A percentile compares a stretch with the other conserved stretches of the same genome.
phyloP scores from a whole-genome alignment of 2,329 filamentous ascomycete species.

The Zelopaecilomyces penicillatus region DNA sequence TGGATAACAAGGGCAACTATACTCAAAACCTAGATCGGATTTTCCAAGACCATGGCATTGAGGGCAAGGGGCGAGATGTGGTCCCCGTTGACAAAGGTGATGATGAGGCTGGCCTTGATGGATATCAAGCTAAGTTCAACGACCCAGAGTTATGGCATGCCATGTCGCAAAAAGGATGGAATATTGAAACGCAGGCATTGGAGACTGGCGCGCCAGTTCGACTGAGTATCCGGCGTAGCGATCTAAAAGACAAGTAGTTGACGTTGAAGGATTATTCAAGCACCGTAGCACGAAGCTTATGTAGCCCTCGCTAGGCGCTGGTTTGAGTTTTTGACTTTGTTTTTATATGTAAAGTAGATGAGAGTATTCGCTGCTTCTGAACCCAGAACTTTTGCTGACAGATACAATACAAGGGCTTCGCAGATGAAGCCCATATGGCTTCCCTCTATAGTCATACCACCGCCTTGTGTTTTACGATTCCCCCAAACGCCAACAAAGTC shows the following conservation, averaged over 20 bases:
- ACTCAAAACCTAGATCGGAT: constrained; percentile 12
- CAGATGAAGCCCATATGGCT: too few species aligned
- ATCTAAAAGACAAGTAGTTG: constrained; percentile 15
- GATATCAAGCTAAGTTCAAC: constrained; percentile 13
- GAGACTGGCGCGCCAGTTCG: constrained; percentile 29
- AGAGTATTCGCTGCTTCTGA: too few species aligned
- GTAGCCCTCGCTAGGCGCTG: too few species aligned
- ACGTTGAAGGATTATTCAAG: too few species aligned
- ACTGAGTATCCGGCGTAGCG: constrained; percentile 14
- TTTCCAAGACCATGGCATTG: constrained; percentile 3
- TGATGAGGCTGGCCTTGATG: constrained; percentile 2
- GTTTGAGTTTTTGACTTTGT: too few species aligned
- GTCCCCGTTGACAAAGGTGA: background rate
- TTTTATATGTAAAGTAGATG: too few species aligned
- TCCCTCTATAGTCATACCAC: too few species aligned
- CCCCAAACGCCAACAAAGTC: constrained; percentile 15
- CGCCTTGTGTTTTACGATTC: background rate
- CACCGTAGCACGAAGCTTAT: too few species aligned
- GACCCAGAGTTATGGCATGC: constrained; percentile 19
- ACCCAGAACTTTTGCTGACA: too few species aligned
- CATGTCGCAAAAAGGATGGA: constrained; percentile 26
- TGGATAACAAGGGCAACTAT: constrained; percentile 15
- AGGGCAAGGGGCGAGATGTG: constrained; percentile 2
- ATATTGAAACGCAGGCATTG: constrained; percentile 24
- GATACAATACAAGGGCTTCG: too few species aligned